Evolutionary conservation across 257 asterid species (phyloP).

Genomic region (Forsythia suspensa): DNA sequence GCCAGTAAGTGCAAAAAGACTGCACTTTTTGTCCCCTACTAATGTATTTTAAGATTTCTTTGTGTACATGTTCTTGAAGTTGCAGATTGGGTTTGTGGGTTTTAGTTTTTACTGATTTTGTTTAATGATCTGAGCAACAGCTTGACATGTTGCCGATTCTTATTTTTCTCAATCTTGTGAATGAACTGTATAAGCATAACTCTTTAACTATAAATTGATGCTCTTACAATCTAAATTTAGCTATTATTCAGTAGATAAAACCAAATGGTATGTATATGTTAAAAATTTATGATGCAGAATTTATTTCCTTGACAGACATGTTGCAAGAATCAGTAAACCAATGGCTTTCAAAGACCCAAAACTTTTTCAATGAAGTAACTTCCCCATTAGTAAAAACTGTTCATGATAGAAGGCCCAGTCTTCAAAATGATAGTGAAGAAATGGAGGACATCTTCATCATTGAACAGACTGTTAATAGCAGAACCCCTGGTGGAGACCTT

Average conservation of each 20-base stretch:
- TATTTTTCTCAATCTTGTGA: neutral
- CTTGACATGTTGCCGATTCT: neutral
- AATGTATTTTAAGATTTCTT: neutral
- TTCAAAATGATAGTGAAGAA: constrained; percentile 46
- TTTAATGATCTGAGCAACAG: neutral
- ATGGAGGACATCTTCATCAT: constrained; percentile 60
- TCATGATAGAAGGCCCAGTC: constrained; percentile 48
- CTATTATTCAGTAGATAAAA: neutral
- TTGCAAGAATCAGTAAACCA: constrained; percentile 77
- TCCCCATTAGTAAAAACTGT: constrained; percentile 78
- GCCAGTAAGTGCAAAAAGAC: constrained; percentile 45
- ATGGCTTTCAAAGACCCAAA: constrained; percentile 83
- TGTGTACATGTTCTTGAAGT: constrained; percentile 15
- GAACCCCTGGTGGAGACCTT: constrained; percentile 70
- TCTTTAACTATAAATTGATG: neutral
- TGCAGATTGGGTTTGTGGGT: constrained; percentile 5
- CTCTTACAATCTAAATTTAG: neutral
- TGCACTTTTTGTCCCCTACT: neutral
- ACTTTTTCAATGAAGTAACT: constrained; percentile 66
- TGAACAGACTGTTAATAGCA: constrained; percentile 73
- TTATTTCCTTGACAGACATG: constrained; percentile 49
- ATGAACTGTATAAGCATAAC: neutral
- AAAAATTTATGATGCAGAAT: constrained; percentile 1
- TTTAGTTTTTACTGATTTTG: neutral
- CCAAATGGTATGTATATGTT: neutral